Conservation (phyloP, 148 eudicot species). For the Arbutus unedo region DNA sequence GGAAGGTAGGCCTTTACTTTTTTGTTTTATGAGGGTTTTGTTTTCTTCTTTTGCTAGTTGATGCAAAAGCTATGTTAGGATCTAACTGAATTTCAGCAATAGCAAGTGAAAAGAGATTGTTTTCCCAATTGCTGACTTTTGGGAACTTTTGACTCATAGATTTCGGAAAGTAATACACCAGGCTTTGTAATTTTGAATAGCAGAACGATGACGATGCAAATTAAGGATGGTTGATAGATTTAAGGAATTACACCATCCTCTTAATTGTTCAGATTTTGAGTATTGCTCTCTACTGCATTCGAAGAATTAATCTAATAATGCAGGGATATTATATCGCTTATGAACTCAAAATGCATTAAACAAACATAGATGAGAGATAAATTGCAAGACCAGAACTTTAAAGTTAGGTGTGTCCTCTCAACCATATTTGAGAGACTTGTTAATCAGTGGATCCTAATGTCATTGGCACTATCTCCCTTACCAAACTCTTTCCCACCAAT, state of each 20-base stretch:
- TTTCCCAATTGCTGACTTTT: constrained; percentile 53
- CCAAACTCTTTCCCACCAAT: too few species aligned
- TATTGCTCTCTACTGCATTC: neutral
- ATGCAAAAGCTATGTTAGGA: constrained; percentile 21
- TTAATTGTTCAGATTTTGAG: constrained; percentile 2
- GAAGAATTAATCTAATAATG: too few species aligned
- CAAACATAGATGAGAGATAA: too few species aligned
- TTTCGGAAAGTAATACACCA: constrained; percentile 52
- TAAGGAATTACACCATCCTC: neutral
- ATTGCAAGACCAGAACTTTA: too few species aligned
- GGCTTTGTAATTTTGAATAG: constrained; percentile 54
- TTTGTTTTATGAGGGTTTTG: neutral
- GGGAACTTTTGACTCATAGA: constrained; percentile 51
- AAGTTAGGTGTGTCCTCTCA: too few species aligned
- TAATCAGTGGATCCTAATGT: too few species aligned
- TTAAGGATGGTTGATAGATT: constrained; percentile 21
- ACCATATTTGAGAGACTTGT: too few species aligned
- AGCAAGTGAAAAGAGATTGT: constrained; percentile 24
- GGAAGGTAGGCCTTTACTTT: constrained; percentile 11
- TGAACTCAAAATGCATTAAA: too few species aligned
- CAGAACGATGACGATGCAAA: constrained; percentile 27
- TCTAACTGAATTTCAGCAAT: constrained; percentile 44
- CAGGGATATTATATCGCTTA: too few species aligned
- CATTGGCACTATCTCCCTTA: too few species aligned
- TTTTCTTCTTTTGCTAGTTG: neutral